Percentiles rank a stretch among this genome's conserved stretches.
Conservation (phyloP, 495 filamentous ascomycete genomes). For the Penicillium simplicissimum region DNA sequence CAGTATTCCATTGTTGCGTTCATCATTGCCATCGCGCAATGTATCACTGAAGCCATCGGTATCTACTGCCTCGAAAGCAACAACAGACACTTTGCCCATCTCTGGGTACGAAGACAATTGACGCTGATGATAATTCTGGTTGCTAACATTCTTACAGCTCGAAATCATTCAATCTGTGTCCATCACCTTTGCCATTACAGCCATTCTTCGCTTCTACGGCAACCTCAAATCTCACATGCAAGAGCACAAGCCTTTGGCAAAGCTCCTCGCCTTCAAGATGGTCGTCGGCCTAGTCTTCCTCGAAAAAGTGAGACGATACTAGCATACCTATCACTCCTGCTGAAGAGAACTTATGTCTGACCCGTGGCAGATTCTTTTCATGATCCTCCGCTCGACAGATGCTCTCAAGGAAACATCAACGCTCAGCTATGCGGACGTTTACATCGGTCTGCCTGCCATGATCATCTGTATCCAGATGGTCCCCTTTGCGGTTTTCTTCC, state of each 20-base stretch:
- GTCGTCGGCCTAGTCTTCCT: constrained; percentile 35
- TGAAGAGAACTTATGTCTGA: background rate
- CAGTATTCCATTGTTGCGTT: constrained; percentile 35
- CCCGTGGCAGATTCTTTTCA: constrained; percentile 28
- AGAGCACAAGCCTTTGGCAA: constrained; percentile 26
- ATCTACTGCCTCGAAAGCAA: constrained; percentile 33
- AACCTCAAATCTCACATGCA: constrained; percentile 23
- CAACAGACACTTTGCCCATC: constrained; percentile 33
- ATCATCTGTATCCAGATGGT: constrained; percentile 40
- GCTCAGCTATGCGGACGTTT: constrained; percentile 35
- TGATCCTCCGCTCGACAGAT: constrained; percentile 28
- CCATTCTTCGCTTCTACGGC: constrained; percentile 29
- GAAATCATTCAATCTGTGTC: constrained; percentile 28
- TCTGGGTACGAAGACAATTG: constrained; percentile 30
- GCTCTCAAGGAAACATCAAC: constrained; percentile 23
- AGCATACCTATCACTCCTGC: background rate
- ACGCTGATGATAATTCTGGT: background rate
- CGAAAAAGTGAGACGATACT: constrained; percentile 22
- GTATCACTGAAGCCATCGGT: constrained; percentile 31
- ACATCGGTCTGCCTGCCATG: constrained; percentile 35
- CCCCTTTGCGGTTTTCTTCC: constrained; percentile 34
- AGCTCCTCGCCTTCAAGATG: constrained; percentile 36
- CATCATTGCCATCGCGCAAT: constrained; percentile 28
- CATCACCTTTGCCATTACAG: constrained; percentile 23
- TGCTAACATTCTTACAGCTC: constrained; percentile 18